phyloP scores from a whole-genome alignment of 2,329 filamentous ascomycete species.

The Fragosphaeria purpurea region DNA sequence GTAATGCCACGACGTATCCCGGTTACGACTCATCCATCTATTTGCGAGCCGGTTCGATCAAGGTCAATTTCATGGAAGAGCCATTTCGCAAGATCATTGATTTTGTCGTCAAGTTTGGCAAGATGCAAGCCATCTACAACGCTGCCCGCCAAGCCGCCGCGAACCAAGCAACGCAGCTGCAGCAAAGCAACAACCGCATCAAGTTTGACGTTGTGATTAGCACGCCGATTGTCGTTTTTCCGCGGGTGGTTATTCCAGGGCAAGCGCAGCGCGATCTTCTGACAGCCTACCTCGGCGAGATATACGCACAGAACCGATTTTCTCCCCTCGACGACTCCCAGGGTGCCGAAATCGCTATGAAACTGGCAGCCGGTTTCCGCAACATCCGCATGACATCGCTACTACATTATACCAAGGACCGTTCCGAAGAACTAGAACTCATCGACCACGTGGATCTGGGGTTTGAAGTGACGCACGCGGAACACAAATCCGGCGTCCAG shows the following conservation, averaged over 20 bases:
- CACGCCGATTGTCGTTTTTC: constrained; percentile 94
- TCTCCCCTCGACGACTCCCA: constrained; percentile 70
- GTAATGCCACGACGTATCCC: constrained; percentile 62
- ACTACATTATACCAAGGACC: constrained; percentile 65
- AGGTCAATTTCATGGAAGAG: constrained; percentile 93
- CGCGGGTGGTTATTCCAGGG: constrained; percentile 62
- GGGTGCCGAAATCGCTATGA: constrained; percentile 68
- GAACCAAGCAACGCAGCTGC: constrained; percentile 85
- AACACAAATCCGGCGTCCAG: constrained; percentile 67
- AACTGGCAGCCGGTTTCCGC: constrained; percentile 80
- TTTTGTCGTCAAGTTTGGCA: constrained; percentile 96
- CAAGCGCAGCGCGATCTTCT: constrained; percentile 67
- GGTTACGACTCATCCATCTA: constrained; percentile 91
- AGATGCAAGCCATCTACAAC: constrained; percentile 99
- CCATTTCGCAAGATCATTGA: constrained; percentile 97
- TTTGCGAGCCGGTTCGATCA: constrained; percentile 86
- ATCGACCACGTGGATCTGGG: constrained; percentile 94
- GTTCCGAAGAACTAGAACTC: constrained; percentile 81
- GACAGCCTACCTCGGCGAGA: constrained; percentile 91
- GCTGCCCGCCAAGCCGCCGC: constrained; percentile 90
- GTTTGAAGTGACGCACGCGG: constrained; percentile 84
- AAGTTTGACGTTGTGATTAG: constrained; percentile 90
- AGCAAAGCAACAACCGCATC: constrained; percentile 80
- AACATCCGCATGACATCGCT: constrained; percentile 86
- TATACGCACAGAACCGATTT: constrained; percentile 93